These are phyloP conservation scores for Patellifolia procumbens DNA, from an alignment of 179 eudicot species.

Conservation along the genomic window DNA sequence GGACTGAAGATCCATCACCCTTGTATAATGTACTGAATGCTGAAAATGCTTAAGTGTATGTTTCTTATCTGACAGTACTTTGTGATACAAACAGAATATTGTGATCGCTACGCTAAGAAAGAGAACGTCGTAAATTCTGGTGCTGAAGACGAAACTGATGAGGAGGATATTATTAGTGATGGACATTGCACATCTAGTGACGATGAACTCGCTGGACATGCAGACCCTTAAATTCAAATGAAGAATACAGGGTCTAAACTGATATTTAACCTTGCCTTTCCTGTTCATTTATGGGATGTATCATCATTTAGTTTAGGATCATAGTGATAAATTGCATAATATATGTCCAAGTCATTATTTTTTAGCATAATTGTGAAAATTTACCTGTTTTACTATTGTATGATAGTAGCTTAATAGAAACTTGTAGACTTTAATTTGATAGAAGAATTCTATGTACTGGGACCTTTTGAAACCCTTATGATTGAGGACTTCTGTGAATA, in stretches of 20 bases:
- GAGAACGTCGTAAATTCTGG: constrained; percentile 26
- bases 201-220: constrained; percentile 46
- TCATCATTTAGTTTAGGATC: constrained; percentile 17
- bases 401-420: not conserved
- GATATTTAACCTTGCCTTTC: not conserved
- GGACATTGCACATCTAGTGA: constrained; percentile 39
- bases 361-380: constrained; percentile 9
- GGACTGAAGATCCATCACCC: not conserved
- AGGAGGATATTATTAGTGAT: constrained; percentile 42
- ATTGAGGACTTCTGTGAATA: too few relatives aligned
- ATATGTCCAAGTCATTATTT: not conserved
- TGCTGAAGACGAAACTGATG: constrained; percentile 39
- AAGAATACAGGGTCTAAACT: not conserved
- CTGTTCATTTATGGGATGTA: not conserved
- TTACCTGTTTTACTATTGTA: constrained; percentile 14
- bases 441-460: not conserved
- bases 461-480: not conserved
- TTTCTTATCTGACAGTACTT: not conserved
- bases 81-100: constrained; percentile 30
- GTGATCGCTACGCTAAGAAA: constrained; percentile 46
- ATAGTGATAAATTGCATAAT: constrained; percentile 9
- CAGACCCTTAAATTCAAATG: constrained; percentile 30
- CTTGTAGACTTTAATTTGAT: not conserved
- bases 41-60: not conserved
- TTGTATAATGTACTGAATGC: not conserved